Base-by-base conservation (phyloP, 139 green algal genomes). In the Auxenochlorella pyrenoidosa region DNA sequence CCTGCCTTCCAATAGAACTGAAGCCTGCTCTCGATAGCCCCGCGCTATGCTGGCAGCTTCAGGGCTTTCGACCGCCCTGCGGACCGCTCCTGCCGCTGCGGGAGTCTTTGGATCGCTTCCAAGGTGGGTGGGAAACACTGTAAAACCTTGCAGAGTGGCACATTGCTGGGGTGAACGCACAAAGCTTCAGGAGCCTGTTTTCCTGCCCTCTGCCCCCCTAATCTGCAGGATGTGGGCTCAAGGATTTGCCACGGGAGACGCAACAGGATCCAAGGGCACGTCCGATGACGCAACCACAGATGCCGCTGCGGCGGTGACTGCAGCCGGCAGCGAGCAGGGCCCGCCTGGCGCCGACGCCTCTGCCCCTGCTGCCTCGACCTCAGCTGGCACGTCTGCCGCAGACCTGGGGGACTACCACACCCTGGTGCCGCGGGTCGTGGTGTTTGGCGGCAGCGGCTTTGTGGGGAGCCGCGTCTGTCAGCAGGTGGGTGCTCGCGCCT, bases 361-460 rank as follows among this genome's bases (percentile, higher is more conserved):
- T 19, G 34, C 78, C 47, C 30, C 78, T 19, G 30, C 54, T 21
- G 51, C 38, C 32, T 47, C 78, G 19, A 34, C 51, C 19, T 41
- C 58, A 4, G 51, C 79, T 2, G 36, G 59, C 79, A 58, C 63
- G 0, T 76, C 80, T 26, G 63, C 80, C 0, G 60, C 43, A 26
- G 63, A 63, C 63, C 63, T 77, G 30, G 43, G 28, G 5, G 80
- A 85, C 28, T 85, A 85, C 19, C 40, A 85, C 43, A n/a, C 63
- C 38, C 38, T 75, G 12, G 10, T 63, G 60, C 80, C 80, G 12
- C 12, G 43, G 16, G 60, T 85, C 59, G 81, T 99, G 13, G 95
- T 99, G 22, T 97, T 99, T 91, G 96, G 96, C 34, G 96, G 96
- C 59, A 95, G 92, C 54, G 96, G 96, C 75, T 99, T 96, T 87